Conservation (phyloP, 2,329 filamentous ascomycete genomes). For the Colletotrichum limetticola region DNA sequence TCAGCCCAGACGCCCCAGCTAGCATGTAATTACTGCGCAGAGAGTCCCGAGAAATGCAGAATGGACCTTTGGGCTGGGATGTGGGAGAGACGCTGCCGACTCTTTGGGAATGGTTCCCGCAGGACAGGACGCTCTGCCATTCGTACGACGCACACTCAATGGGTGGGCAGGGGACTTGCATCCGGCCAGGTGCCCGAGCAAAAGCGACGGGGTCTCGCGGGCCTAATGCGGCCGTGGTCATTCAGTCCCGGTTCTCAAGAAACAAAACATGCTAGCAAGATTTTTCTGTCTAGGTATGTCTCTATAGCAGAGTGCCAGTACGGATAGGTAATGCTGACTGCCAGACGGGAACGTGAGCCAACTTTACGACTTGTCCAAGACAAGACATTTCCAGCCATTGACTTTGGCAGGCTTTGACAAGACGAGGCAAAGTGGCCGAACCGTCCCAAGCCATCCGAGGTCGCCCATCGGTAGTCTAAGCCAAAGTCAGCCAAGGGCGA, state of each 20-base stretch:
- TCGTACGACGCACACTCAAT: not conserved
- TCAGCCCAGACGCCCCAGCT: not conserved
- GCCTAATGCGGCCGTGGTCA: not conserved
- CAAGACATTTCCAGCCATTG: slow-evolving; percentile 2
- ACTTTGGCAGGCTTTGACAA: slow-evolving; percentile 3
- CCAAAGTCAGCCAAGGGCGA: slow-evolving; percentile 20
- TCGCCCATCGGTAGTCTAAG: slow-evolving; percentile 25
- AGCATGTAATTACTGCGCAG: not conserved
- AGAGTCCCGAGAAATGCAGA: not conserved
- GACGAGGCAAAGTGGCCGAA: not conserved
- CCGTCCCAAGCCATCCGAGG: slow-evolving; percentile 8
- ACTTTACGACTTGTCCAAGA: not conserved
- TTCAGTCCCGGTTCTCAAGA: not conserved
- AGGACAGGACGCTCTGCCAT: slow-evolving; percentile 5
- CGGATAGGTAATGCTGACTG: not conserved
- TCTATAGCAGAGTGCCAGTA: not conserved
- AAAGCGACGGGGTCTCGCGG: not conserved
- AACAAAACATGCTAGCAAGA: not conserved
- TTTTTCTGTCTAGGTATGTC: not conserved
- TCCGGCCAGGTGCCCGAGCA: slow-evolving; percentile 11
- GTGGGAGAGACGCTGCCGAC: slow-evolving; percentile 13
- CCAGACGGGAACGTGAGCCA: not conserved
- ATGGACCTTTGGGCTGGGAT: slow-evolving; percentile 8
- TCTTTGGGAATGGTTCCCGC: slow-evolving; percentile 17
- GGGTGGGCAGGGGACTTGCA: not conserved